phyloP scores from a whole-genome alignment of 768 basidiomycete species.

The Fibroporia radiculosa region DNA sequence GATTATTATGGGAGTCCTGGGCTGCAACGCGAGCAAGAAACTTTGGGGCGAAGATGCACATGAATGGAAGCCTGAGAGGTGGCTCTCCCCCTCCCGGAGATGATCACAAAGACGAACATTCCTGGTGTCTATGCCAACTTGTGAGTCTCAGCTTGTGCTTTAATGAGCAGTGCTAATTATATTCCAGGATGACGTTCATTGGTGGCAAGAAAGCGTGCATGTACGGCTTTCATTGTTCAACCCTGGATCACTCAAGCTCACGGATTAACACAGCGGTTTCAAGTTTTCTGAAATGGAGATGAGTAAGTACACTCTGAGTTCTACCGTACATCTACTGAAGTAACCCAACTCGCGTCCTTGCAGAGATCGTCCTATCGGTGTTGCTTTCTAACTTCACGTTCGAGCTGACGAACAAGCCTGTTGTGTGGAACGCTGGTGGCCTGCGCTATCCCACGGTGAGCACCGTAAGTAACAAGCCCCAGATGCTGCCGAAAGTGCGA shows the following conservation, averaged over 20 bases:
- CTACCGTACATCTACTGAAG: too few relatives aligned
- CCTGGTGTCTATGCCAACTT: too few relatives aligned
- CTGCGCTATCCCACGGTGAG: too few relatives aligned
- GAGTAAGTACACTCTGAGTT: too few relatives aligned
- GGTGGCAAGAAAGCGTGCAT: conserved; percentile 29
- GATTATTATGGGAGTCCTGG: conserved; percentile 18
- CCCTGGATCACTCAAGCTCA: too few relatives aligned
- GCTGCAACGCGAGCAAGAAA: conserved; percentile 26
- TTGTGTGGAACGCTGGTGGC: conserved; percentile 24
- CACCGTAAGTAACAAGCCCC: too few relatives aligned
- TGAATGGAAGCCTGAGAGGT: conserved; percentile 38
- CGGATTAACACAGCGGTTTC: conserved; percentile 11
- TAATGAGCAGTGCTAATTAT: too few relatives aligned
- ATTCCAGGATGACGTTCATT: conserved; percentile 34
- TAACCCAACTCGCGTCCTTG: too few relatives aligned
- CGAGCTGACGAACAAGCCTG: conserved; percentile 12
- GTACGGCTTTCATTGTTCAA: conserved; percentile 14
- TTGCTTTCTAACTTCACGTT: conserved; percentile 15
- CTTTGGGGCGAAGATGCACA: conserved; percentile 35
- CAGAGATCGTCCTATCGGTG: not conserved
- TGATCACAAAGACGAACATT: conserved; percentile 19
- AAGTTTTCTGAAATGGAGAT: conserved; percentile 17
- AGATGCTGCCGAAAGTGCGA: too few relatives aligned
- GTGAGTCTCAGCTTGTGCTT: too few relatives aligned
- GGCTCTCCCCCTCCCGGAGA: conserved; percentile 23